These are phyloP conservation scores for Diplosphaera chodatii DNA, from an alignment of 139 green algal species.

Conservation along the genomic window DNA sequence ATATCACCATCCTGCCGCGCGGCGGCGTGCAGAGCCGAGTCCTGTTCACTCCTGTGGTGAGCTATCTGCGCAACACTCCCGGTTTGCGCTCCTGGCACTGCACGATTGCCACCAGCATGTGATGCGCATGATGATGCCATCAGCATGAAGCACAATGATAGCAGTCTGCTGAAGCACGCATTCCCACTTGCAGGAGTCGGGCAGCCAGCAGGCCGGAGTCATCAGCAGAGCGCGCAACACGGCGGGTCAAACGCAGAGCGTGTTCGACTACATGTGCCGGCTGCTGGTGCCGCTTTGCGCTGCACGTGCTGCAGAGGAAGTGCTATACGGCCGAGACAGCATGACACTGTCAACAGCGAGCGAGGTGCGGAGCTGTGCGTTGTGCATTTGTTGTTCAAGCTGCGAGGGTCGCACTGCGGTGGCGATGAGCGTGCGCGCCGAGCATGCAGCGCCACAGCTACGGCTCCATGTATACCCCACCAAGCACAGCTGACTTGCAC, in stretches of 20 bases:
- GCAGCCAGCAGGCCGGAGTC: not conserved
- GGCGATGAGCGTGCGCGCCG: too few species aligned
- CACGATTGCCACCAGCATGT: too few species aligned
- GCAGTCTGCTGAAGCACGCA: too few species aligned
- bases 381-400: too few species aligned
- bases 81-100: not conserved
- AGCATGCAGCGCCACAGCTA: too few species aligned
- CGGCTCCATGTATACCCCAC: too few species aligned
- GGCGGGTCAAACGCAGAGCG: slow-evolving; percentile 17
- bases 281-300: slow-evolving; percentile 55
- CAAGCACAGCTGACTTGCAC: too few species aligned
- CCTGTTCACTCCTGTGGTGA: slow-evolving; percentile 35
- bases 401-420: too few species aligned
- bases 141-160: too few species aligned
- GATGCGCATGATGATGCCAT: too few species aligned
- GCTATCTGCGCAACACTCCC: not conserved
- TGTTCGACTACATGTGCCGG: slow-evolving; percentile 33
- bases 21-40: slow-evolving; percentile 36
- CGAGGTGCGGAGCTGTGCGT: slow-evolving; percentile 26
- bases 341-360: slow-evolving; percentile 45
- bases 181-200: slow-evolving; percentile 3
- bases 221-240: not conserved
- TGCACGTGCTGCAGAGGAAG: slow-evolving; percentile 45
- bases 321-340: slow-evolving; percentile 40
- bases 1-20: slow-evolving; percentile 39